Evolutionary conservation across 2,329 filamentous ascomycete genomes (phyloP), one percentile per base, ranked within the genome.

Genomic region (Calonectria montana): DNA sequence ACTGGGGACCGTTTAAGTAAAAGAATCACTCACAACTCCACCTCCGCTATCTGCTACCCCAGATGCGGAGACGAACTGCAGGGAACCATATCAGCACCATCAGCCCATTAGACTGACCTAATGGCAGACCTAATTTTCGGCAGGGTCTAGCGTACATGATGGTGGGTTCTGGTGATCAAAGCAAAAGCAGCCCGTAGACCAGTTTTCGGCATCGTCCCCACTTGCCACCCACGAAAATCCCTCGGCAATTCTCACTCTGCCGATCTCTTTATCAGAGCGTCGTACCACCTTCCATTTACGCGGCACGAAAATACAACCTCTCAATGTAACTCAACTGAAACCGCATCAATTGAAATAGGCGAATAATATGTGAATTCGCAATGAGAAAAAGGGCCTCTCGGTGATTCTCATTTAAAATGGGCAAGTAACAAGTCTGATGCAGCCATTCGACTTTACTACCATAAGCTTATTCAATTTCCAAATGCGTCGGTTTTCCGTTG

Each of bases 11-110:
- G 37, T 67, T 67, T 67, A 67, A 67, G 43, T 35, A 48, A 45
- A 61, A 29, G 41, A 35, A 59, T 39, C 31, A 45, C 29, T 41
- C 65, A 41, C 18, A 47, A 21, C 16, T 67, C 55, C 35, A 67
- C 45, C 65, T 67, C 53, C 55, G 55, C 55, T 61, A 67, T 67
- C 65, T 62, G 41, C 10, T 62, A 67, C 65, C 65, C 65, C 65
- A 50, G 65, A 61, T 67, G 65, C 47, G 65, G 65, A 67, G 65
- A 67, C 27, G 55, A 59, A 39, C 31, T 15, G 29, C 41, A 67
- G 21, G 47, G 63, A 59, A 21, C 53, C 53, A 37, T 59, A 59
- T 59, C 21, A 27, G 35, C 53, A 59, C 35, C 12, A 39, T 59
- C 53, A 25, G 31, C 15, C 31, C 53, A 59, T 39, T 4, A 35